A percentile compares a stretch with the other conserved stretches of the same genome.
Conservation (phyloP, 805 yeast genomes). For the Candida taoyuanica region DNA sequence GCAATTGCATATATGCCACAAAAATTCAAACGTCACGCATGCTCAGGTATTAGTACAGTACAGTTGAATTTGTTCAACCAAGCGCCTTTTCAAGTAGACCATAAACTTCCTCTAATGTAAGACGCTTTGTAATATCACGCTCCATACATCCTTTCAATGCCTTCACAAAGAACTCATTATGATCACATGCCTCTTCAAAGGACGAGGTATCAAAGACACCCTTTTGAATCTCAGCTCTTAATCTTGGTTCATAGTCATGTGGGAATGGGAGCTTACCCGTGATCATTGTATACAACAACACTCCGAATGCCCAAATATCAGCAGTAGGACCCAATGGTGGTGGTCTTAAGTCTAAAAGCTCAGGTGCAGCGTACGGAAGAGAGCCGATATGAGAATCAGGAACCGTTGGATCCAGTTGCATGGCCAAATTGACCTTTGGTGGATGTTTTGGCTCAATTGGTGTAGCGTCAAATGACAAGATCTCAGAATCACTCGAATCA, state of each 20-base stretch:
- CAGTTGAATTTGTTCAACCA: no score
- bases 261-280: slow-evolving; percentile 77
- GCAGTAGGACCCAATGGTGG: slow-evolving; percentile 58
- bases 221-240: slow-evolving; percentile 65
- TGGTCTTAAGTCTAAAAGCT: slow-evolving; percentile 62
- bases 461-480: slow-evolving; percentile 13
- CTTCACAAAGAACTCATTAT: slow-evolving; percentile 24
- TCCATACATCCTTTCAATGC: slow-evolving; percentile 52
- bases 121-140: slow-evolving; percentile 45
- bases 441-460: slow-evolving; percentile 13
- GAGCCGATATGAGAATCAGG: slow-evolving; percentile 82
- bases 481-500: slow-evolving; percentile 5
- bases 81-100: slow-evolving; percentile 6
- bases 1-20: no score
- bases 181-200: slow-evolving; percentile 38
- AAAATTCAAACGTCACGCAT: no score
- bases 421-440: slow-evolving; percentile 4
- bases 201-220: slow-evolving; percentile 54
- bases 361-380: slow-evolving; percentile 90
- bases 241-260: slow-evolving; percentile 77
- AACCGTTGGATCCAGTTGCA: slow-evolving; percentile 15
- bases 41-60: no score
- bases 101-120: slow-evolving; percentile 40
- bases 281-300: slow-evolving; percentile 65
- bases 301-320: slow-evolving; percentile 92